Evolutionary conservation across 2,329 filamentous ascomycete species (phyloP), one percentile per base, ranked within the genome.

Genomic region (Trichoderma atroviride): DNA sequence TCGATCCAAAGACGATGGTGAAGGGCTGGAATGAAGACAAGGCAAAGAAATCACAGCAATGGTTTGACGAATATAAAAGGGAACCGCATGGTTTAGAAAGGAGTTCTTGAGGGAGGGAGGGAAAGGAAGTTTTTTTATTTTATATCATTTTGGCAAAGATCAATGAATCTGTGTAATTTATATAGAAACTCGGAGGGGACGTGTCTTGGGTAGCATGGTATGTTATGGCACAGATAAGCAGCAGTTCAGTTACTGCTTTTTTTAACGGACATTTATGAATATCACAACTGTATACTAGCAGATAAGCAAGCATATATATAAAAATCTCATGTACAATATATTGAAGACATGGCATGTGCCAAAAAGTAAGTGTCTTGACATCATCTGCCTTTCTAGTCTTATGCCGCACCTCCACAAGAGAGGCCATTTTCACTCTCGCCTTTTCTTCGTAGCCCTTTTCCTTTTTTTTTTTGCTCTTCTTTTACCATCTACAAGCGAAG

Each of bases 1-100:
- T 72, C 50, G 55, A 50, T 13, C 68, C 71, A 5, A 57, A 64
- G 31, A 70, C 60, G 2, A 71, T 71, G 71, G 63, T 72, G 31
- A n/a, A 61, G 47, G 27, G 55, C 4, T 70, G 68, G 68, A 40
- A 59, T 19, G 24, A 68, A 22, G 66, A 55, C 9, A 64, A 9
- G 33, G 55, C 52, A 24, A 52, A 24, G 55, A 60, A 60, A 24
- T n/a, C 47, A 1, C 58, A 55, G 57, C 47, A 61, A n/a, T 61
- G 65, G 65, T 35, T 68, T 27, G 40, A 67, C 33, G 55, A 14
- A 31, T 35, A 67, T 67, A 67, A 43, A 59, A 59, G 63, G 35
- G 35, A n/a, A 43, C 19, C 55, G 0, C 16, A 19, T 22, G 29
- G n/a, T 2, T 40, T 40, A 22, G n/a, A 58, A 33, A 40, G 4